phyloP scores from a whole-genome alignment of 305 asterid species.

The Salvia sclarea region DNA sequence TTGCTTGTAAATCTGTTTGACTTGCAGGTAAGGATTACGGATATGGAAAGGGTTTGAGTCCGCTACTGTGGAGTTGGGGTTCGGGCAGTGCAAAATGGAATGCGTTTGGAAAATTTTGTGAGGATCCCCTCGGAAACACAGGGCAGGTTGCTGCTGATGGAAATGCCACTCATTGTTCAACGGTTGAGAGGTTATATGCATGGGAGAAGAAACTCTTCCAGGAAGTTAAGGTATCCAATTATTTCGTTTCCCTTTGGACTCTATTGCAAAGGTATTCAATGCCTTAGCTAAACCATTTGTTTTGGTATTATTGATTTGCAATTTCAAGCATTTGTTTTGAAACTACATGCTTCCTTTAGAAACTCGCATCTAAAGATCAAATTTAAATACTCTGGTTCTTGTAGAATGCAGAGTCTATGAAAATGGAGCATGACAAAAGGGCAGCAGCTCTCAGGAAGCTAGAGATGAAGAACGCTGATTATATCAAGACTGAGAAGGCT shows the following conservation, averaged over 20 bases:
- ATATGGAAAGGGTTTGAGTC: constrained; percentile 54
- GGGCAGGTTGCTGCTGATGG: constrained; percentile 36
- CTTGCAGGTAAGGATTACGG: constrained; percentile 50
- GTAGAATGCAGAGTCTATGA: constrained; percentile 76
- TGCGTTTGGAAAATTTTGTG: constrained; percentile 77
- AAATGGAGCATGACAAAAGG: constrained; percentile 78
- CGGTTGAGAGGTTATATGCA: constrained; percentile 80
- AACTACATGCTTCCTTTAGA: neutral
- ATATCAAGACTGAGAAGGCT: constrained; percentile 86
- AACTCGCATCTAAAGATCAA: neutral
- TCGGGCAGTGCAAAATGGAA: constrained; percentile 77
- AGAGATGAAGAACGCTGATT: constrained; percentile 85
- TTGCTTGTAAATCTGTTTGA: neutral
- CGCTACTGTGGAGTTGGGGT: constrained; percentile 69
- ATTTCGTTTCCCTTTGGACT: neutral
- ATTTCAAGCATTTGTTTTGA: neutral
- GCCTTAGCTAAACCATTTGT: neutral
- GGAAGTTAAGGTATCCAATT: constrained; percentile 77
- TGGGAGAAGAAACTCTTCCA: constrained; percentile 93
- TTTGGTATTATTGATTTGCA: neutral
- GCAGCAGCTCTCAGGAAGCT: constrained; percentile 64
- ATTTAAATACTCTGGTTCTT: constrained; percentile 25
- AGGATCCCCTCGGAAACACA: constrained; percentile 54
- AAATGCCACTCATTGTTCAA: constrained; percentile 69
- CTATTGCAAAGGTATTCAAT: neutral